These are phyloP conservation scores for Tritrichomonas foetus DNA, from an alignment of 208 protist species.

Conservation along the genomic window DNA sequence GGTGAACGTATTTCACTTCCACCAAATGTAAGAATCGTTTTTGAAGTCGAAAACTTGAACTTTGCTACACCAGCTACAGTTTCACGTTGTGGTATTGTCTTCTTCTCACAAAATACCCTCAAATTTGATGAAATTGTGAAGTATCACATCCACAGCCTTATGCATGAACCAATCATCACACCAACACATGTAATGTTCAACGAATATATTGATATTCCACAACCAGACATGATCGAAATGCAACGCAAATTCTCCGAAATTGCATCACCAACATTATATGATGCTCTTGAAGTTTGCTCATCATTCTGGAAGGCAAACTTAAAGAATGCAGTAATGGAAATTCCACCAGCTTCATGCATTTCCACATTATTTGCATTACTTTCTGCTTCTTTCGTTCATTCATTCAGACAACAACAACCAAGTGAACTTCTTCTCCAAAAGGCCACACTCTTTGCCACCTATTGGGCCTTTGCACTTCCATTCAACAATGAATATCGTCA, in stretches of 20 bases:
- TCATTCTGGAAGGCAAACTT: neutral
- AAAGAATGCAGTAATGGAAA: neutral
- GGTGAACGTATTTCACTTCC: slow-evolving; percentile 92
- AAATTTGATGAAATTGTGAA: neutral
- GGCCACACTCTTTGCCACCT: neutral
- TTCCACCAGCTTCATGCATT: neutral
- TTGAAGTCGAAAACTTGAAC: slow-evolving; percentile 91
- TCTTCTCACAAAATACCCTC: slow-evolving; percentile 22
- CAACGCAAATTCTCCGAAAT: neutral
- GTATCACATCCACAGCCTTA: neutral
- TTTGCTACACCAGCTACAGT: slow-evolving; percentile 95
- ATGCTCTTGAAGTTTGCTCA: neutral
- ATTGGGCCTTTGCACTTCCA: neutral
- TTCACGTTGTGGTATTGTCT: slow-evolving; percentile 96
- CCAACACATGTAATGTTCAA: neutral
- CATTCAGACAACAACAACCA: neutral
- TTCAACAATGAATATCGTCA: neutral
- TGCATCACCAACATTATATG: neutral
- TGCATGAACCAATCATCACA: neutral
- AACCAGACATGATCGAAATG: neutral
- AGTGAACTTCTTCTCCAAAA: neutral
- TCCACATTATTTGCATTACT: neutral
- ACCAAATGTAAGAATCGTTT: slow-evolving; percentile 88
- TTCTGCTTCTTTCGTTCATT: neutral
- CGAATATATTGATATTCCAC: neutral